Evolutionary conservation across 2,329 filamentous ascomycete species (phyloP).

Genomic region (Samsoniella hepiali): DNA sequence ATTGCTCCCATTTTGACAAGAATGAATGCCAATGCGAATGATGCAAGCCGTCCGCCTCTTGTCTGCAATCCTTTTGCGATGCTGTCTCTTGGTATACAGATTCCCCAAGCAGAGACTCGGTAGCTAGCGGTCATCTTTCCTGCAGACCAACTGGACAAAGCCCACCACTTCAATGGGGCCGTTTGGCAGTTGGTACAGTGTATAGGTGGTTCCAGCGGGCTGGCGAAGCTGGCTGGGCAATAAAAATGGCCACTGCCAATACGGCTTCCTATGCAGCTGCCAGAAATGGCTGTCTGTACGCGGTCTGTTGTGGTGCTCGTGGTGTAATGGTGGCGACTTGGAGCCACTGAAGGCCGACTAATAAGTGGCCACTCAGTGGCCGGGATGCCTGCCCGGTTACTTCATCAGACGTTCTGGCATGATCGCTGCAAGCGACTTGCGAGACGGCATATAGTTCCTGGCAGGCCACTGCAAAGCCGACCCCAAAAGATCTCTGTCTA

Average conservation of each 20-base stretch:
- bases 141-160: background rate
- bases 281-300: slow-evolving; percentile 1
- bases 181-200: slow-evolving; percentile 9
- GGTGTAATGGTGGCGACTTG: slow-evolving; percentile 9
- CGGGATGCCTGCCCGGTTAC: slow-evolving; percentile 6
- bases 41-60: background rate
- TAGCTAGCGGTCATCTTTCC: background rate
- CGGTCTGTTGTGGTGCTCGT: slow-evolving; percentile 10
- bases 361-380: background rate
- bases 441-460: slow-evolving; percentile 11
- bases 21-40: background rate
- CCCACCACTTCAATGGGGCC: slow-evolving; percentile 20
- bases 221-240: slow-evolving; percentile 1
- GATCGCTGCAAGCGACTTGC: slow-evolving; percentile 19
- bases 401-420: background rate
- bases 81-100: background rate
- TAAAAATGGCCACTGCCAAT: slow-evolving; percentile 9
- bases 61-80: background rate
- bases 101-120: background rate
- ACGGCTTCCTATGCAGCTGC: slow-evolving; percentile 6
- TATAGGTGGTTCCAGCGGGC: slow-evolving; percentile 8
- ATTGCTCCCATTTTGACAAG: background rate
- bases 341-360: background rate
- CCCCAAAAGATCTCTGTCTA: slow-evolving; percentile 17
- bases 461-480: slow-evolving; percentile 12